Evolutionary conservation across 805 yeast genomes (phyloP), one percentile per base, ranked within the genome.

Genomic region (Kluyveromyces starmeri): DNA sequence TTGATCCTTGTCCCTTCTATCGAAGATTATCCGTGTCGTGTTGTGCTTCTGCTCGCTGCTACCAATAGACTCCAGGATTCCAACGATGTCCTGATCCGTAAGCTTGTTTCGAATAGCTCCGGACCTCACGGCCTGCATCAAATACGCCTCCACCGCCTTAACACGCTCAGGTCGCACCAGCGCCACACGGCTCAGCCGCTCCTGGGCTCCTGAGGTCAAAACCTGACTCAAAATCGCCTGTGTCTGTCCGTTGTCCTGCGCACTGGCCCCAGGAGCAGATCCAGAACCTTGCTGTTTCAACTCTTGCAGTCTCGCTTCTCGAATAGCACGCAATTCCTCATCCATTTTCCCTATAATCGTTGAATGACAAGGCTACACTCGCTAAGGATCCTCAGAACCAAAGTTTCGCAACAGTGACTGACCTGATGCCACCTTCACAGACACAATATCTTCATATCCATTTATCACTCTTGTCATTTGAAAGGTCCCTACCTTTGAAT

Each of bases 161-260:
- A 94, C 97, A 37, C 96, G 68, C 35, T 92, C 97, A 2, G 94
- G 94, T 51, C 88, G 75, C 28, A 89, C 98, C 53, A 92, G 71
- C 19, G 85, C 65, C 13, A 89, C 94, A 39, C 98, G 68, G 13
- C 88, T 74, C 29, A 89, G 66, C 39, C 98, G 69, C 51, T 89
- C 96, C 30, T 94, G 69, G 1, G 97, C 98, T 34, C 70, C 73
- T 8, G 89, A 78, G 37, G 83, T 83, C 28, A 92, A 65, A 14
- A 85, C 55, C 51, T 3, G 50, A 40, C 12, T 51, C 58, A 14
- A 45, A 31, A 24, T 37, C 35, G 15, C 37, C 40, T 38, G 31
- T 12, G 19, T 18, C 20, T 10, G 56, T 40, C 67, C 68, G 9
- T 25, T 27, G 17, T 33, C 27, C 61, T 58, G 15, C 65, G 47